Evolutionary conservation across 139 green algal species (phyloP), one percentile per base, ranked within the genome.

Genomic region (Closterium sp.): DNA sequence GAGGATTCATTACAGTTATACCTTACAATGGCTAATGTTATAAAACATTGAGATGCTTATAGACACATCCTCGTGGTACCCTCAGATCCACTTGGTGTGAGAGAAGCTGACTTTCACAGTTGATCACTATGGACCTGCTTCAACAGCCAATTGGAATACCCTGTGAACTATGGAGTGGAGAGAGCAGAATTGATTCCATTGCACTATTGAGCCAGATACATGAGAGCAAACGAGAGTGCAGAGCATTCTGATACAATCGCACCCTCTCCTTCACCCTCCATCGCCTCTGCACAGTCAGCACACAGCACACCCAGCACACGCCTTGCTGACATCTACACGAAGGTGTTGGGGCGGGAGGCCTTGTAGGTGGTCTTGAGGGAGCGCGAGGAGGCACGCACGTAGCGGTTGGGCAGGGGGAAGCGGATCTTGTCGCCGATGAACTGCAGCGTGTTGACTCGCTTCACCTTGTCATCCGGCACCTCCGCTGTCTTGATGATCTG

Each of bases 401-500:
- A 87, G 19, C 90, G 85, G 89, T 70, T 87, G 24, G 90, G 24
- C 29, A 94, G 70, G 32, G 92, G 92, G 92, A 94, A 96, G 27
- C 87, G 90, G 62, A 96, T 86, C 84, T 90, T 91, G 92, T 96
- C 96, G 95, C 98, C 96, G 89, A 98, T 97, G 97, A 99, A 99
- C 97, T 99, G 97, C 90, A 92, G 96, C 70, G 96, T 97, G 95
- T 98, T 98, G 93, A 96, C 95, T 86, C 98, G 97, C 96, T 99
- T 99, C 97, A 96, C 97, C 79, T 97, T 92, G 30, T 95, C 86
- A 31, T 97, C 95, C 22, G 95, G 93, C 50, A 99, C 95, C 22
- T 95, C 97, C 28, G 97, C 97, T 28, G 97, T 99, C 97, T 99
- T 99, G 95, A 99, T 99, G 96, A 99, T 99, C 96, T 98, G 89